Evolutionary conservation across 306 rosid genomes (phyloP), one percentile per base, ranked within the genome.

Genomic region (Hippophae tibetana): DNA sequence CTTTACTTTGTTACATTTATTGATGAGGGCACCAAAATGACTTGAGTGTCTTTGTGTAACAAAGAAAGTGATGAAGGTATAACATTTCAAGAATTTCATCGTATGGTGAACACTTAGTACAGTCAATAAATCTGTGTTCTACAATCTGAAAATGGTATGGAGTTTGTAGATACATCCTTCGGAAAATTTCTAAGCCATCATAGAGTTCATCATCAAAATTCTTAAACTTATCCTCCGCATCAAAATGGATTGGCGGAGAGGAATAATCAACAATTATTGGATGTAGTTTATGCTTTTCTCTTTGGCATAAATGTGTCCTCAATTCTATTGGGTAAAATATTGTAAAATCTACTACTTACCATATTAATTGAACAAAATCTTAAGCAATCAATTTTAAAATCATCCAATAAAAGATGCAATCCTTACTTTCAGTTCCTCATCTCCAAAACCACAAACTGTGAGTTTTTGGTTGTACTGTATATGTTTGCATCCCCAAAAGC

Each of bases 21-120:
- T 53, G 57, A 53, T 53, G 14, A 53, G 9, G n/a, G 57, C 23
- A 53, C 3, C 6, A 23, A 5, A 11, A 70, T 70, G 60, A 70
- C 58, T 41, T 70, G 18, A 55, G 42, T 56, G 1, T 54, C 57
- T 54, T 7, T 54, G 6, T 42, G 7, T 10, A 54, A 27, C 1
- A 18, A 27, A 3, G 57, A 70, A 13, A 44, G 5, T 49, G 50
- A 70, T n/a, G 60, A 44, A 2, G 52, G 0, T 8, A 1, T 5
- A 48, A 12, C 42, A 1, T 52, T 68, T 52, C 14, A 45, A 2
- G 31, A 54, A 13, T 18, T 9, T 1, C 38, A 9, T 27, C 10
- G 5, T 7, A 57, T 63, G 59, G 60, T 70, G 1, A 18, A 1
- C 5, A 48, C 48, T 8, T 27, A 57, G 12, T 69, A 63, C 26